Base-by-base conservation (phyloP, 768 basidiomycete species). In the Lyophyllum decastes region DNA sequence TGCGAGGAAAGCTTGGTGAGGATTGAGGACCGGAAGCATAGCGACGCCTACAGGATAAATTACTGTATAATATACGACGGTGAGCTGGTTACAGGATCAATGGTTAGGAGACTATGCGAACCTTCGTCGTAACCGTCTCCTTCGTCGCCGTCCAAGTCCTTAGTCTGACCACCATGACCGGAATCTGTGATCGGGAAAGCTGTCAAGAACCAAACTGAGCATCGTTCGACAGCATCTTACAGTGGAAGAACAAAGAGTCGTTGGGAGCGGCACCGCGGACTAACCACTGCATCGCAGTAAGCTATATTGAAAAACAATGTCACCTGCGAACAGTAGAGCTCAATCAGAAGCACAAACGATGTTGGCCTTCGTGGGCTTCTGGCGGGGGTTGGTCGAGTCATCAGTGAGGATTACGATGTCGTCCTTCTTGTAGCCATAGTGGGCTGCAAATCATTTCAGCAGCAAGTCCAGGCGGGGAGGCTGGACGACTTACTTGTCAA, bases 211-310 rank as follows among this genome's bases (percentile, higher is more conserved):
- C 16, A 19, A 43, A 19, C 26, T 24, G 33, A 16, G 17, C 16
- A 52, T 58, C 43, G 52, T 22, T 14, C 47, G 7, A 16, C 17
- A 45, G 16, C 7, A 27, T 4, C 83, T 55, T 57, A 90, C 91
- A 95, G 62, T 95, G 94, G 80, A 95, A 91, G 78, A 95, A 94
- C 30, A 95, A 76, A 2, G 94, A 87, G 64, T 96, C 94, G 61
- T 94, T 88, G 1, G 92, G 85, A 17, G 76, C 74, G 12, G 95
- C 94, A 60, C 80, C 88, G 16, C 72, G 74, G 17, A 95, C 92
- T n/a, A 99, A 86, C 95, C 95, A 98, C 58, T 85, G 80, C 92
- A 96, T 95, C 4, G 90, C 94, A 45, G 80, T 72, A 19, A 93
- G 66, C 85, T 90, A 43, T 16, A 47, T n/a, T 25, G 34, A 19